These are phyloP conservation scores for Eustoma russellianum DNA, from an alignment of 257 asterid species.

Conservation along the genomic window DNA sequence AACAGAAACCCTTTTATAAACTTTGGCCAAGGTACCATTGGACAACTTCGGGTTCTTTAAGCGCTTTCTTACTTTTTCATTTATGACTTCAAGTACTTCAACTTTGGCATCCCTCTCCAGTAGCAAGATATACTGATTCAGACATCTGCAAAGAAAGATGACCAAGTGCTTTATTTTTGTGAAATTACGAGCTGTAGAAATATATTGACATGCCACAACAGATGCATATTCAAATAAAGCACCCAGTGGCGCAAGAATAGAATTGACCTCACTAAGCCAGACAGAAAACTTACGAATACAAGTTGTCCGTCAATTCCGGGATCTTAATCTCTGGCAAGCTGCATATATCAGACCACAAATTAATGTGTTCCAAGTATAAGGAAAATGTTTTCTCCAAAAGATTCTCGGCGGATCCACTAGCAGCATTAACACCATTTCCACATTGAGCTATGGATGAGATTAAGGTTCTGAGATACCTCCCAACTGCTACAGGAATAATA, in stretches of 20 bases:
- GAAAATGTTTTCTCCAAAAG: constrained; percentile 80
- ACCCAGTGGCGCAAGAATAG: neutral
- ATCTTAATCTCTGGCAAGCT: constrained; percentile 69
- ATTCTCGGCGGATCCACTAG: constrained; percentile 38
- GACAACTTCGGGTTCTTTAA: constrained; percentile 94
- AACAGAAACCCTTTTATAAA: constrained; percentile 75
- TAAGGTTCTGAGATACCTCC: constrained; percentile 77
- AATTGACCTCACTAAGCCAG: neutral
- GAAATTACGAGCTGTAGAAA: neutral
- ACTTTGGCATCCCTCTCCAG: constrained; percentile 68
- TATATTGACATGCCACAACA: neutral
- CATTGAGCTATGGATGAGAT: constrained; percentile 38
- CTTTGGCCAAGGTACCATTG: constrained; percentile 59
- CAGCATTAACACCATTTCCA: constrained; percentile 28
- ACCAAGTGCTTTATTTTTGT: neutral
- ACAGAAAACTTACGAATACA: constrained; percentile 49
- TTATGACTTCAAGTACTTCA: constrained; percentile 85
- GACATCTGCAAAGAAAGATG: constrained; percentile 45
- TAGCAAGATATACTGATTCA: constrained; percentile 60
- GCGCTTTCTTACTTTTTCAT: constrained; percentile 91
- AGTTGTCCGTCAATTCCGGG: constrained; percentile 68
- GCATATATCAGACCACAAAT: constrained; percentile 84
- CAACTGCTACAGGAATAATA: constrained; percentile 82
- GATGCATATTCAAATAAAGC: neutral
- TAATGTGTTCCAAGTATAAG: constrained; percentile 78